Percentiles rank a stretch among this genome's conserved stretches.
phyloP scores from a whole-genome alignment of 2,329 filamentous ascomycete genomes.

The Emericellopsis cladophorae region DNA sequence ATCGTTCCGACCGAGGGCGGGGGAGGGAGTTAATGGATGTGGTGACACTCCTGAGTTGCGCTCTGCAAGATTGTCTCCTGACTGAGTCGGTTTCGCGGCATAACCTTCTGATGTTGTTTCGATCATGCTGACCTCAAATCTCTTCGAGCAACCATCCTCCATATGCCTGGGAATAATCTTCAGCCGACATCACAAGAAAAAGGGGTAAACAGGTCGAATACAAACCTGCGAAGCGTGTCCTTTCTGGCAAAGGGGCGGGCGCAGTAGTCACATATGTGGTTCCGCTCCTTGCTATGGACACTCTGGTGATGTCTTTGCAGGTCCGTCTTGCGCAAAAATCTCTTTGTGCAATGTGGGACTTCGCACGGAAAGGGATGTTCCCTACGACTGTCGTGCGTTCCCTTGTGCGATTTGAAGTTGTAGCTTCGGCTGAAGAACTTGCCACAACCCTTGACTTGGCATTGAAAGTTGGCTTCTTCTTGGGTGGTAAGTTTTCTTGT shows the following conservation, averaged over 20 bases:
- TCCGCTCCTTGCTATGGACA: conserved; percentile 63
- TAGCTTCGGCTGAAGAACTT: conserved; percentile 74
- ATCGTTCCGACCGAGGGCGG: neutral
- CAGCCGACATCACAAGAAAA: neutral
- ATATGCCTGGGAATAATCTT: conserved; percentile 44
- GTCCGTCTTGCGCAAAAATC: conserved; percentile 76
- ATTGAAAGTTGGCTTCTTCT: conserved; percentile 61
- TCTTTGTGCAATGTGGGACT: conserved; percentile 52
- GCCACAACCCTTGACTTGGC: conserved; percentile 55
- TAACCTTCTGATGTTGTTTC: conserved; percentile 13
- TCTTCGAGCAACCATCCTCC: conserved; percentile 62
- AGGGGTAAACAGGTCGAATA: neutral
- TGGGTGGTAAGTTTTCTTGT: conserved; percentile 40
- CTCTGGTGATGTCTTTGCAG: conserved; percentile 49
- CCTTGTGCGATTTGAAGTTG: conserved; percentile 78
- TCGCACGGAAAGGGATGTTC: conserved; percentile 60
- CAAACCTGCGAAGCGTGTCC: conserved; percentile 69
- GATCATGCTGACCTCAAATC: conserved; percentile 44
- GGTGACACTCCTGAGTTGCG: neutral
- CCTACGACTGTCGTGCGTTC: conserved; percentile 65
- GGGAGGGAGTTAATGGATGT: neutral
- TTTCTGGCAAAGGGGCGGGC: conserved; percentile 62
- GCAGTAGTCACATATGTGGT: conserved; percentile 60
- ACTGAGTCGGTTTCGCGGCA: neutral
- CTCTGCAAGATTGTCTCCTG: neutral